Base-by-base conservation (phyloP, 208 protist species). In the Trichomonas gallinae region DNA sequence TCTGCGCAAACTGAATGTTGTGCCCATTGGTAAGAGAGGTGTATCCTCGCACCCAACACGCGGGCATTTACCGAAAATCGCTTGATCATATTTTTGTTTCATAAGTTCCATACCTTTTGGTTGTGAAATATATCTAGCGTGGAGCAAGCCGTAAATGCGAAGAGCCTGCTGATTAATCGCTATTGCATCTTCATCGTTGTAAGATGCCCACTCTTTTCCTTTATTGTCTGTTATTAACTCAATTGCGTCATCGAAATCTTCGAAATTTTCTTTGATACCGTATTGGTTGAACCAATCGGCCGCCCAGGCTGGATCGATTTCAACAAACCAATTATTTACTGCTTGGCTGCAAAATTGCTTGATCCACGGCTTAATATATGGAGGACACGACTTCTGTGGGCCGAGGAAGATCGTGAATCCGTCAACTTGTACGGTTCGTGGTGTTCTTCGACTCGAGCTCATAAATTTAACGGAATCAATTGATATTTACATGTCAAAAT, bases 81-180 rank as follows among this genome's bases (percentile, higher is more conserved):
- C 87, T n/a, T 51, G 42, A 48, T 93, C 87, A 51, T 93, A 93
- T 51, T 93, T 93, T n/a, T 93, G 40, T 38, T 93, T 93, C 87
- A 93, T 93, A n/a, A 51, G 44, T 38, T 42, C 23, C 44, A 93
- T 58, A 15, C 87, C 87, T 34, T 51, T 48, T 38, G 87, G 87
- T 51, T 93, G 87, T 34, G n/a, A 51, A 26, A 93, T 93, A 38
- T 42, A 93, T 51, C 87, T 23, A 8, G 87, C 87, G 46, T 93
- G 87, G 2, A 93, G 44, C 40, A 93, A 26, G n/a, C 87, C 87
- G 31, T 93, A 93, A 2, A 93, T 48, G 8, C 31, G 9, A 15
- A 51, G 15, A 0, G 87, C 87, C 31, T 93, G 87, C 10, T 48
- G 40, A 38, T 58, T 23, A 38, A 93, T 93, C 17, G 87, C 42